Conservation (phyloP, 2,329 filamentous ascomycete species). For the Neopestalotiopsis sp. region DNA sequence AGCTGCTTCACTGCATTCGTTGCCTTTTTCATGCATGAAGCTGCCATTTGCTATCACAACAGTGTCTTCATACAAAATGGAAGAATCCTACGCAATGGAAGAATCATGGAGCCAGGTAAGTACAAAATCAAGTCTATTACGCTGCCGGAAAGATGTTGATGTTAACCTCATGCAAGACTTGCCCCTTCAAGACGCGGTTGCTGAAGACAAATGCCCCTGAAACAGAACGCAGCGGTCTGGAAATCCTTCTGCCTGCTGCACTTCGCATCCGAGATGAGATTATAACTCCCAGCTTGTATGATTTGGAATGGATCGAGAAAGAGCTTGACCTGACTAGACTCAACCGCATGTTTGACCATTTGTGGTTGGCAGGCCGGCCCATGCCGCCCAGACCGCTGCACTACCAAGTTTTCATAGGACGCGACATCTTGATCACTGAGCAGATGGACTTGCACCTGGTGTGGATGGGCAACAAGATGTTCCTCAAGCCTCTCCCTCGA, state of each 20-base stretch:
- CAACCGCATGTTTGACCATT: slow-evolving; percentile 25
- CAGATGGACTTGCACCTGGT: slow-evolving; percentile 44
- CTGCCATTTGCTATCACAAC: too few species aligned
- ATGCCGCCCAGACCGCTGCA: slow-evolving; percentile 45
- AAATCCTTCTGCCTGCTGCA: slow-evolving; percentile 33
- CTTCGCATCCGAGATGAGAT: slow-evolving; percentile 34
- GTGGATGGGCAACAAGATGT: slow-evolving; percentile 43
- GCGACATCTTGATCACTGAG: slow-evolving; percentile 43
- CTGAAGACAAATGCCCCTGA: not conserved
- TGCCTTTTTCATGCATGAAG: too few species aligned
- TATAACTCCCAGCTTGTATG: slow-evolving; percentile 24
- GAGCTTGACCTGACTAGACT: slow-evolving; percentile 39
- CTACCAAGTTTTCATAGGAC: slow-evolving; percentile 37
- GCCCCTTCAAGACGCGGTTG: not conserved
- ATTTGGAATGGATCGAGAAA: slow-evolving; percentile 28
- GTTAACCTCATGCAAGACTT: not conserved
- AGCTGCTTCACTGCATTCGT: too few species aligned
- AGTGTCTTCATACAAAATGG: too few species aligned
- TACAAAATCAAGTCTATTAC: not conserved
- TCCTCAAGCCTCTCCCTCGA: slow-evolving; percentile 44
- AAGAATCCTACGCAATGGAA: too few species aligned
- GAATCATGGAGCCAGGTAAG: too few species aligned
- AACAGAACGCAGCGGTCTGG: slow-evolving; percentile 14
- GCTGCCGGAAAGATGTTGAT: too few species aligned
- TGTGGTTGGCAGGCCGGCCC: slow-evolving; percentile 36